phyloP scores from a whole-genome alignment of 208 protist species.

The Wallacemonas collosoma region DNA sequence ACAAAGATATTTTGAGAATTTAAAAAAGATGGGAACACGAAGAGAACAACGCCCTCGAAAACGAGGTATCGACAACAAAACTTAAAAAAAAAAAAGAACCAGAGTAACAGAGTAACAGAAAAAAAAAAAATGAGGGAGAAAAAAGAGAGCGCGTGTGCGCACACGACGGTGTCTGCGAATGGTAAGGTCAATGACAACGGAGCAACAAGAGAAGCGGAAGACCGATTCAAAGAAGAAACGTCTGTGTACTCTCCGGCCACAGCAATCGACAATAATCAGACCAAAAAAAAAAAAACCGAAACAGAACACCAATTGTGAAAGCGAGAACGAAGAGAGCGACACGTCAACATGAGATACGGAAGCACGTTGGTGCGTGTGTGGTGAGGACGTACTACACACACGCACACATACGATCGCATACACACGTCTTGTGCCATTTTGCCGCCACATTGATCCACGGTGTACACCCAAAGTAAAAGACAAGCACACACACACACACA shows the following conservation, averaged over 20 bases:
- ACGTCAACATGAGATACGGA: slow-evolving; percentile 14
- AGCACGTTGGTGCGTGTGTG: slow-evolving; percentile 5
- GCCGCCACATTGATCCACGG: too few relatives aligned
- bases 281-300: slow-evolving; percentile 17
- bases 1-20: background rate
- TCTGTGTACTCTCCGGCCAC: background rate
- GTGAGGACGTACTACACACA: background rate
- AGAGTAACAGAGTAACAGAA: too few relatives aligned
- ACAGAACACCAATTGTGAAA: slow-evolving; percentile 18
- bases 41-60: too few relatives aligned
- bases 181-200: background rate
- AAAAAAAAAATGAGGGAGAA: background rate
- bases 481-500: slow-evolving; percentile 2
- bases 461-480: background rate
- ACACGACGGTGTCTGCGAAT: too few relatives aligned
- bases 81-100: too few relatives aligned
- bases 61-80: too few relatives aligned
- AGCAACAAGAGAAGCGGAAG: background rate
- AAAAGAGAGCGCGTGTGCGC: background rate
- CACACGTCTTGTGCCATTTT: too few relatives aligned
- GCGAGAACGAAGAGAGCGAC: slow-evolving; percentile 10
- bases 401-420: too few relatives aligned
- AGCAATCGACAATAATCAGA: background rate
- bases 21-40: background rate
- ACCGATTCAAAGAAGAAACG: slow-evolving; percentile 5